Evolutionary conservation across 495 filamentous ascomycete species (phyloP).

Genomic region (Recurvomyces mirabilis): DNA sequence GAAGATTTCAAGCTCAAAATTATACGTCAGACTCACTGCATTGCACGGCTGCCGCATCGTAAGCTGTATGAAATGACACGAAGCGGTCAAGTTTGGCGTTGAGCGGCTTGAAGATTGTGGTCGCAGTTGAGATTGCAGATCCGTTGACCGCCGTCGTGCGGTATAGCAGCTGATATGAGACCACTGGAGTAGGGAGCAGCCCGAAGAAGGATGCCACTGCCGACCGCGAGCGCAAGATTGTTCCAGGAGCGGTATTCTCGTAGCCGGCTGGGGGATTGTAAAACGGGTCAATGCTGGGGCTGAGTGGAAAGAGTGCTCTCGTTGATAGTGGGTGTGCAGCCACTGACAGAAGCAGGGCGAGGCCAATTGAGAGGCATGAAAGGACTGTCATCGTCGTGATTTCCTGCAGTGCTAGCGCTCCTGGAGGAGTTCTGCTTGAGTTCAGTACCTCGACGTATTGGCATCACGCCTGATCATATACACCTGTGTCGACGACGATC

Average conservation of each 20-base stretch:
- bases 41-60: neutral
- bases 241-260: neutral
- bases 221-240: neutral
- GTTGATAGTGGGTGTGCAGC: too few relatives aligned
- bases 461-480: too few relatives aligned
- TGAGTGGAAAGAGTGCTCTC: neutral
- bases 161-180: constrained; percentile 6
- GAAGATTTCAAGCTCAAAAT: neutral
- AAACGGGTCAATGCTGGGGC: constrained; percentile 4
- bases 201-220: constrained; percentile 1
- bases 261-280: constrained; percentile 2
- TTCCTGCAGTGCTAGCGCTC: too few relatives aligned
- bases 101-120: constrained; percentile 5
- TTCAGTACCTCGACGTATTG: too few relatives aligned
- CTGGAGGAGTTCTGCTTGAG: too few relatives aligned
- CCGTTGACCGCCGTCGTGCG: neutral
- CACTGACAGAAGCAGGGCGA: too few relatives aligned
- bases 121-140: constrained; percentile 4
- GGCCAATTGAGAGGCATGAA: too few relatives aligned
- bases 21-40: neutral
- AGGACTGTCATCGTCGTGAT: too few relatives aligned
- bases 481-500: too few relatives aligned
- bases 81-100: neutral
- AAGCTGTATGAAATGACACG: constrained; percentile 5
- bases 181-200: neutral